A percentile compares a stretch with the other conserved stretches of the same genome.
These are phyloP conservation scores for Yamadazyma sp. DNA, from an alignment of 805 yeast genomes.

Conservation along the genomic window DNA sequence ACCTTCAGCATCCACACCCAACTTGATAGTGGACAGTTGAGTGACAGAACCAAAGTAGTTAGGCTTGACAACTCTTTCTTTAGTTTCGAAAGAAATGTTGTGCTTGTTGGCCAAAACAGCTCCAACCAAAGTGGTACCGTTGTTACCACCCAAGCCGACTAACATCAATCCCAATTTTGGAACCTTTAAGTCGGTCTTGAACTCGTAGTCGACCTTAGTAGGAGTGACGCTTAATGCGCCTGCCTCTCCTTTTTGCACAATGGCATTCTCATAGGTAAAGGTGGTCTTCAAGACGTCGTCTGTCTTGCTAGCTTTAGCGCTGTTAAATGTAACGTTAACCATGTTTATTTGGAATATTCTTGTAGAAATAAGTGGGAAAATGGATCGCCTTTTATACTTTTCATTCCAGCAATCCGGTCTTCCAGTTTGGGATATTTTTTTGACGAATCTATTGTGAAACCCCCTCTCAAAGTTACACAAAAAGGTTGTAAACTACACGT, in stretches of 20 bases:
- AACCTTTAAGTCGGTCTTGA: slow-evolving; percentile 76
- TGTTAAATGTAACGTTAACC: slow-evolving; percentile 53
- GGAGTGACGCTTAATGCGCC: slow-evolving; percentile 70
- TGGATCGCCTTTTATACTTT: slow-evolving; percentile 1
- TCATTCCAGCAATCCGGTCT: background rate
- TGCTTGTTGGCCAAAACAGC: slow-evolving; percentile 84
- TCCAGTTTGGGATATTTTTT: background rate
- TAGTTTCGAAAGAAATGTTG: slow-evolving; percentile 74
- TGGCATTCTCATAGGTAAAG: slow-evolving; percentile 73
- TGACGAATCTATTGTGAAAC: background rate
- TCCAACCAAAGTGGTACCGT: slow-evolving; percentile 88
- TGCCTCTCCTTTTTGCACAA: slow-evolving; percentile 53
- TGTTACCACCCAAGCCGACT: slow-evolving; percentile 96
- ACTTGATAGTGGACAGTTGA: slow-evolving; percentile 84
- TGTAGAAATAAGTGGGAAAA: background rate
- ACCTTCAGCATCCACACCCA: slow-evolving; percentile 80
- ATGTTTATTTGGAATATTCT: slow-evolving; percentile 13
- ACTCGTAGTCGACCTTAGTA: slow-evolving; percentile 69
- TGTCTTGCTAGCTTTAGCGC: slow-evolving; percentile 51
- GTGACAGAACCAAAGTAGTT: slow-evolving; percentile 95
- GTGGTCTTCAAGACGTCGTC: slow-evolving; percentile 56
- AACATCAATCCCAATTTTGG: slow-evolving; percentile 88
- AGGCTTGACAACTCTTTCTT: slow-evolving; percentile 70
- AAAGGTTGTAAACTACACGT: background rate
- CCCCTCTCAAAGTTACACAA: slow-evolving; percentile 10